phyloP scores from a whole-genome alignment of 805 yeast species.

The Candida sonorensis region DNA sequence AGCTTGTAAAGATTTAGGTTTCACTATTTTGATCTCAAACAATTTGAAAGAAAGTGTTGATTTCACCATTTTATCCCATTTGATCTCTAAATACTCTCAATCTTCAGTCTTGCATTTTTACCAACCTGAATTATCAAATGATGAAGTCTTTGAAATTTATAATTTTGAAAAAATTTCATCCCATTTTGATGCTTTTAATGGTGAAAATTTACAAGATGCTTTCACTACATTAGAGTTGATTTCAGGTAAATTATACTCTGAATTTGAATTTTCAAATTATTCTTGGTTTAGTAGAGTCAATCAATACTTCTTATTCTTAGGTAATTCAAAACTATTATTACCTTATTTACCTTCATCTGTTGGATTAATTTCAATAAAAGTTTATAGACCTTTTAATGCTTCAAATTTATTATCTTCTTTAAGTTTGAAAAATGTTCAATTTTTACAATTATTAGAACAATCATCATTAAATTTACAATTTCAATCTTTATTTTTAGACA shows the following conservation, averaged over 20 bases:
- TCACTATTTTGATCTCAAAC: conserved; percentile 63
- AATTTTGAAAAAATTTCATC: conserved; percentile 3
- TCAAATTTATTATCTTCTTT: conserved; percentile 38
- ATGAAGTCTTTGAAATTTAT: conserved; percentile 5
- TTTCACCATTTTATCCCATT: conserved; percentile 51
- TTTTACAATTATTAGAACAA: conserved; percentile 63
- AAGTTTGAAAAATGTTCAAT: conserved; percentile 47
- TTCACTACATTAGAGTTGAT: conserved; percentile 25
- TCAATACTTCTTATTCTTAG: conserved; percentile 55
- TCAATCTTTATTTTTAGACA: conserved; percentile 56
- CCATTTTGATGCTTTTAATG: conserved; percentile 16
- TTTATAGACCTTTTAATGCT: conserved; percentile 69
- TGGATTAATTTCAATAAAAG: conserved; percentile 51
- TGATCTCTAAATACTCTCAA: conserved; percentile 40
- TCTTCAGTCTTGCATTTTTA: conserved; percentile 72
- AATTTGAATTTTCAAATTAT: conserved; percentile 31
- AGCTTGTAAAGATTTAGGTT: conserved; percentile 65
- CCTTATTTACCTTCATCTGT: conserved; percentile 17
- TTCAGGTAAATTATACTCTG: conserved; percentile 25
- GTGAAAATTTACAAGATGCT: conserved; percentile 25
- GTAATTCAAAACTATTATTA: conserved; percentile 34
- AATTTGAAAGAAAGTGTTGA: conserved; percentile 44
- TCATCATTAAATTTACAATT: conserved; percentile 33
- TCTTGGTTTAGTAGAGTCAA: conserved; percentile 19
- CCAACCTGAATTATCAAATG: conserved; percentile 14